Evolutionary conservation across 1,284 basidiomycete genomes (phyloP), one percentile per base, ranked within the genome.

Genomic region (Athelia psychrophila): DNA sequence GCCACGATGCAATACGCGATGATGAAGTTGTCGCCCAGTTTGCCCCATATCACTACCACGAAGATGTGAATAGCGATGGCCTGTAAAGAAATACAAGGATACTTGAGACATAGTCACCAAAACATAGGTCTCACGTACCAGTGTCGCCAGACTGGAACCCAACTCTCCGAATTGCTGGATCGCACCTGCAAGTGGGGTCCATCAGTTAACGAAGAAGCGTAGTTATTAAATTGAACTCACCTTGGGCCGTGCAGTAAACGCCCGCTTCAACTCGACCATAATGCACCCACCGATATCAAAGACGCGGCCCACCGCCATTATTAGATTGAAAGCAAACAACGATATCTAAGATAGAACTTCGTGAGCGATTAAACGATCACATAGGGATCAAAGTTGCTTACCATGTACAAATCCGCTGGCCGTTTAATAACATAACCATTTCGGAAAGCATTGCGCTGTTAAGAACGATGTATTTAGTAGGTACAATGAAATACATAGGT

Each of bases 121-220:
- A 3, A 32, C 13, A 16, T 38, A 10, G 24, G 30, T 23, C 6
- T 5, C 8, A 42, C 38, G 6, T 6, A 58, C 59, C 42, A 60
- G 24, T 13, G 60, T 62, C 27, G 53, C 54, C 53, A 63, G 50
- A 2, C 57, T 59, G 2, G 59, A 56, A 8, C 53, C 49, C 23
- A 59, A 51, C 33, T 62, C 58, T 0, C 60, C 57, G 5, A 61
- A 33, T 24, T 58, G 51, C 48, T 59, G 56, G 19, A 63, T 55
- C 52, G 4, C 60, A 58, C n/a, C 6, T 57, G 23, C 24, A 18
- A n/a, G 44, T 8, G 12, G 10, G 44, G n/a, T n/a, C n/a, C n/a
- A n/a, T n/a, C 6, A n/a, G 20, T 42, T 42, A n/a, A 12, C 20
- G 22, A 16, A n/a, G 38, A n/a, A 6, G 6, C n/a, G 16, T 6